Base-by-base conservation (phyloP, 768 basidiomycete species). In the Paxillus ammoniavirescens region DNA sequence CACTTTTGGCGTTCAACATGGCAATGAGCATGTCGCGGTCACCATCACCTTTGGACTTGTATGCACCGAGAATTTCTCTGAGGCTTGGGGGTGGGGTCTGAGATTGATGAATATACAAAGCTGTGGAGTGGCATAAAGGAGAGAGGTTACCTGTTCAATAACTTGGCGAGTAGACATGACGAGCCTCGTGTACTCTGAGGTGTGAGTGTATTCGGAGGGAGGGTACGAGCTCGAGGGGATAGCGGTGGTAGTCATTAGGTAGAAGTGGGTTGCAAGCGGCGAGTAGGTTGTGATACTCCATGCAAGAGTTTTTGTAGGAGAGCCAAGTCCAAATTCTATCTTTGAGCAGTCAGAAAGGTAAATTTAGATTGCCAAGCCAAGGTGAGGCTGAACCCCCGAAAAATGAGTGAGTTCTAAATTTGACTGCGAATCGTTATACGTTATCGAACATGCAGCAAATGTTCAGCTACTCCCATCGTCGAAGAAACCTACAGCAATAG, bases 1-100 rank as follows among this genome's bases (percentile, higher is more conserved):
- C 87, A 43, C 85, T 82, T 76, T 97, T 97, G 65, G 93, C 93
- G 55, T 89, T 92, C 47, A 97, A 77, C 81, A 97, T 89, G 60
- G 91, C 83, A 35, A 96, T 78, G 18, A 97, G 77, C 83, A 95
- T 88, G 49, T 95, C 92, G 21, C 93, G 80, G 77, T 97, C 94
- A 41, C 92, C 93, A 56, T 94, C 91, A 55, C 94, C 94, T 64
- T 86, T 90, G 37, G 83, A 72, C 52, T 82, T 79, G 75, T 95
- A 97, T 8, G 93, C 93, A 37, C 81, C 79, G 23, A 97, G 83
- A 41, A 97, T 93, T 61, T 94, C 92, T 45, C 89, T 82, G 42
- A 97, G 77, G 56, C 75, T 84, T 0, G 94, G 92, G 1, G 93
- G 90, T 26, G 92, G 83, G 5, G 84, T 64, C 88, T 91, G 63